These are phyloP conservation scores for Nicotiana tomentosiformis DNA, from an alignment of 257 asterid genomes.

Conservation along the genomic window DNA sequence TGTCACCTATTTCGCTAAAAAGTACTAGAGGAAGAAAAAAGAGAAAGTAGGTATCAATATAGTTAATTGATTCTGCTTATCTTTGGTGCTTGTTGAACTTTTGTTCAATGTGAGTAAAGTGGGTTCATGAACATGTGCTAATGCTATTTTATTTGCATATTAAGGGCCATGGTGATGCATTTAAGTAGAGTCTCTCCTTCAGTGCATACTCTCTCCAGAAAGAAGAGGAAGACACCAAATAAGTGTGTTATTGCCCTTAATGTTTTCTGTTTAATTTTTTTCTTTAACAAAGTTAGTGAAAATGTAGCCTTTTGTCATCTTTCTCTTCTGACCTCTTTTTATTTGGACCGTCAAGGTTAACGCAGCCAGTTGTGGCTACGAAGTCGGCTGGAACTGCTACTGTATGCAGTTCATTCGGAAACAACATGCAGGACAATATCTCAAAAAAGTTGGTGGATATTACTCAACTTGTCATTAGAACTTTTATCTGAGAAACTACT, in stretches of 20 bases:
- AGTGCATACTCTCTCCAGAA: conserved; percentile 33
- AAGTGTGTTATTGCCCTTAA: conserved; percentile 33
- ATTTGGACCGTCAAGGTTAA: conserved; percentile 36
- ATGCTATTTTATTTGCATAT: conserved; percentile 14
- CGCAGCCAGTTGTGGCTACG: conserved; percentile 25
- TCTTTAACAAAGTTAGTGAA: conserved; percentile 1
- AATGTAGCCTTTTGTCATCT: neutral
- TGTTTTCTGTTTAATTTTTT: conserved; percentile 17
- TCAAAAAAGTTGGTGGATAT: conserved; percentile 55
- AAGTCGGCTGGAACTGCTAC: conserved; percentile 36
- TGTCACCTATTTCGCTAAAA: conserved; percentile 27
- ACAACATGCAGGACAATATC: conserved; percentile 34
- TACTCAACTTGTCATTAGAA: neutral
- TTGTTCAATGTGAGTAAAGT: neutral
- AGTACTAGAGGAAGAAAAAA: conserved; percentile 67
- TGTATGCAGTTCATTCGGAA: conserved; percentile 23
- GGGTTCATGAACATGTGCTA: neutral
- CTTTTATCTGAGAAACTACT: neutral
- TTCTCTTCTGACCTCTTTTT: conserved; percentile 20
- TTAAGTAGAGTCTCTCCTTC: conserved; percentile 31
- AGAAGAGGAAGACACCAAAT: conserved; percentile 35
- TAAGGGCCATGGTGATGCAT: conserved; percentile 50
- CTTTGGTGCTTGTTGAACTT: neutral
- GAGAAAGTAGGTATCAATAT: conserved; percentile 56
- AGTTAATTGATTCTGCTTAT: conserved; percentile 10